Evolutionary conservation across 148 eudicot species (phyloP), one percentile per base, ranked within the genome.

Genomic region (Camellia sinensis): DNA sequence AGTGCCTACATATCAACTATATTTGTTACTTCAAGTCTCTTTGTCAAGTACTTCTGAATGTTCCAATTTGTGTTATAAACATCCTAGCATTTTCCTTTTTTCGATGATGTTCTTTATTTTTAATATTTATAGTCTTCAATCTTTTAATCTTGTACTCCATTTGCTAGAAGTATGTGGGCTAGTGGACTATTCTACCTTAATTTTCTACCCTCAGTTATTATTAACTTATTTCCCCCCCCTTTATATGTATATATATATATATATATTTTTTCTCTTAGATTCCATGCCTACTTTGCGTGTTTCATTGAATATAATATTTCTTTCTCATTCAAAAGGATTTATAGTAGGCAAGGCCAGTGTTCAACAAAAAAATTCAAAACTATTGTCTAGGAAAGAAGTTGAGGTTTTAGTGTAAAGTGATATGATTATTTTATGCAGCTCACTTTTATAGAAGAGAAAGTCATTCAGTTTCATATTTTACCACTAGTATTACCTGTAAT

Each of bases 381-480:
- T 41, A 70, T 13, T 68, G 14, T 7, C 44, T 78, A 54, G 19
- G 14, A 5, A n/a, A 67, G 60, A 53, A 68, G 45, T 52, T 17
- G 18, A 53, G 41, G 56, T 15, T 29, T 57, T 37, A 15, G 54
- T 44, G n/a, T n/a, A n/a, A n/a, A n/a, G n/a, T n/a, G n/a, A n/a
- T n/a, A n/a, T n/a, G n/a, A n/a, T n/a, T n/a, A n/a, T n/a, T n/a
- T n/a, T n/a, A n/a, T n/a, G n/a, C n/a, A n/a, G n/a, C n/a, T n/a
- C n/a, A n/a, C n/a, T 77, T 7, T 6, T 50, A 46, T 29, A 59
- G 50, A 62, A 19, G 66, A 76, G 59, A 76, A 76, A 21, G 12
- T 3, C 17, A 52, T 62, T 46, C 41, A n/a, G 11, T 78, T 48
- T 22, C 44, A 76, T 21, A 63, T 21, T 14, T 3, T 15, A 4